Evolutionary conservation across 345 rosid species (phyloP).

Genomic region (Populus simonii): DNA sequence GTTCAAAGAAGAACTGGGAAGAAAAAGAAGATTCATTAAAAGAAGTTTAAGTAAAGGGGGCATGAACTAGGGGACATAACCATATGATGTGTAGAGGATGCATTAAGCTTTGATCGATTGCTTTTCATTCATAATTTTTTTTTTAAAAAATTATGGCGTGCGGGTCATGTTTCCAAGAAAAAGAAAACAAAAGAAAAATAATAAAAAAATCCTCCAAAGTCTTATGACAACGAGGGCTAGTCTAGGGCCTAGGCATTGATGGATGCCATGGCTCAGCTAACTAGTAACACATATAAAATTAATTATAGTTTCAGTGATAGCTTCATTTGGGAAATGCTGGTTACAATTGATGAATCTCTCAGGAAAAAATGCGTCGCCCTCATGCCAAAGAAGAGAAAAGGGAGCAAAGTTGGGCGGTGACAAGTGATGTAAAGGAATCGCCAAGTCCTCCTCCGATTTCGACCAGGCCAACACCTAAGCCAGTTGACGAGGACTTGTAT

Average conservation of each 20-base stretch:
- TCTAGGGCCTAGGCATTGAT: too few species aligned
- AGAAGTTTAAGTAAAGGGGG: constrained; percentile 9
- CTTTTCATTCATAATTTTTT: background rate
- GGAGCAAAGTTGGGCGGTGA: constrained; percentile 28
- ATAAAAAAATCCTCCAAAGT: too few species aligned
- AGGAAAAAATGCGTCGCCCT: constrained; percentile 36
- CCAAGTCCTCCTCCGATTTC: constrained; percentile 6
- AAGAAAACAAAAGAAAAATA: too few species aligned
- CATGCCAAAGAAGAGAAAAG: constrained; percentile 28
- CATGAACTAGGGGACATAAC: too few species aligned
- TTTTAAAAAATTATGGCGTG: too few species aligned
- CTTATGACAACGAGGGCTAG: too few species aligned
- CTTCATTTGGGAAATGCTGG: background rate
- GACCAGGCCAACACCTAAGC: constrained; percentile 50
- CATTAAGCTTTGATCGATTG: background rate
- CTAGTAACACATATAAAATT: too few species aligned
- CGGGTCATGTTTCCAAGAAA: too few species aligned
- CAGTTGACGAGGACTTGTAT: constrained; percentile 90
- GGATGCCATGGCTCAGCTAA: too few species aligned
- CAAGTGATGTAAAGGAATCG: constrained; percentile 25
- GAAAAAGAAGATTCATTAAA: constrained; percentile 14
- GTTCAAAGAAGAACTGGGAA: background rate
- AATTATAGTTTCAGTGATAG: too few species aligned
- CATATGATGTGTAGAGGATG: background rate
- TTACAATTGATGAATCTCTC: constrained; percentile 13